Base-by-base conservation (phyloP, 345 rosid genomes). In the Toxicodendron radicans region DNA sequence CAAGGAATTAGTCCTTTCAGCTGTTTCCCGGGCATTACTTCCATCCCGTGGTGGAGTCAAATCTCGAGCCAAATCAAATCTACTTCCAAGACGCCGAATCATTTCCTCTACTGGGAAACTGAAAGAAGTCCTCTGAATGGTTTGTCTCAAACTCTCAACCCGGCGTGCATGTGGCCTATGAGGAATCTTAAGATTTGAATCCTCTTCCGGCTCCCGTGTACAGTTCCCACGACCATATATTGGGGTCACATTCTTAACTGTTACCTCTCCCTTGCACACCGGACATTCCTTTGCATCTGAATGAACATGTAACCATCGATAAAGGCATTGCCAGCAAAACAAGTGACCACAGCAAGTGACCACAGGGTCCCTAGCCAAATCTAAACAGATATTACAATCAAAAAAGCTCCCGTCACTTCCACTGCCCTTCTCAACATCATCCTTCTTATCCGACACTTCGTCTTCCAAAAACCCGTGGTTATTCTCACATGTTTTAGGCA, bases 301-400 rank as follows among this genome's bases (percentile, higher is more conserved):
- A 75, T 84, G 83, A 27, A 84, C 69, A 70, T 95, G 87, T 53
- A 93, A 76, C 98, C 94, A 90, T 58, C 82, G 90, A 80, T 87
- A 89, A 14, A 93, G 82, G 84, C 99, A 95, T 27, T 96, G 85
- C 99, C 99, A 95, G 74, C 99, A 95, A 81, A 88, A 95, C 62
- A 95, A 84, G 79, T 95, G 99, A 61, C 99, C 98, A 66, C 99
- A 95, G 71, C 92, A 90, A 2, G 99, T 91, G 21, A 95, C 91
- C 30, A 95, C 98, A 7, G 99, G 98, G 51, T 95, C 98, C 64
- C 80, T 85, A 0, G 95, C 91, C 79, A 89, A 73, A 62, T 95
- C 97, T 56, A 95, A 82, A 79, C 99, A 95, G 51, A 95, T 88
- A 77, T 91, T 90, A 82, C 96, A 92, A 65, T 89, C 90, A 14